A percentile compares a stretch with the other conserved stretches of the same genome.
Evolutionary conservation across 2,329 filamentous ascomycete genomes (phyloP).

Genomic region (Fusarium veterinarium): DNA sequence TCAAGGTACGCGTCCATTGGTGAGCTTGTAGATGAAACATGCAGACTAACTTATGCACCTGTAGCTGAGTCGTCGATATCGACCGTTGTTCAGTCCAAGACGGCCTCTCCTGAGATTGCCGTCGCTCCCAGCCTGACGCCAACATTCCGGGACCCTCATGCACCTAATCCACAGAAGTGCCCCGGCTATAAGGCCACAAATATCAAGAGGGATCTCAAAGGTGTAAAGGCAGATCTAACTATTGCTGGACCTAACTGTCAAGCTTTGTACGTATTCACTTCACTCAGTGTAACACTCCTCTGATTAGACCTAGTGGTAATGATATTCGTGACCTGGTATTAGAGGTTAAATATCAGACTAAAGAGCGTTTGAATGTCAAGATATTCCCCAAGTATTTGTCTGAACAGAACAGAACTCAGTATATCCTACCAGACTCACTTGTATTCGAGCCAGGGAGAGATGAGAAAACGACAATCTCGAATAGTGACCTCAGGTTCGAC

Average conservation of each 20-base stretch:
- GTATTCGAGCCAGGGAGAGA: background rate
- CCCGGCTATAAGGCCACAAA: background rate
- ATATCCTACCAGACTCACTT: background rate
- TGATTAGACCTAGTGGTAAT: background rate
- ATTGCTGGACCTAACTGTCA: background rate
- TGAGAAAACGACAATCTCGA: background rate
- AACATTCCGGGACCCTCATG: background rate
- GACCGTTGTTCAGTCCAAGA: background rate
- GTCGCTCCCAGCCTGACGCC: background rate
- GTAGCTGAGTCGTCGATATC: background rate
- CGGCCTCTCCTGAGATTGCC: background rate
- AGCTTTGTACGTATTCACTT: background rate
- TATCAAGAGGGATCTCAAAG: background rate
- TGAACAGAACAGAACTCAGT: background rate
- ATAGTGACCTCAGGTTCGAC: background rate
- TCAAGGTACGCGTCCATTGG: background rate
- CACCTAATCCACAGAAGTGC: background rate
- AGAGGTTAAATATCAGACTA: background rate
- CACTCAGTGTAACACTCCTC: accelerated
- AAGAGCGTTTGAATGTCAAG: background rate
- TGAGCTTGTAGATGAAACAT: accelerated
- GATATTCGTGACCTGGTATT: background rate
- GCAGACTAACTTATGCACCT: background rate
- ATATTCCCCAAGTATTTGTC: background rate
- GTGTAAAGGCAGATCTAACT: background rate